A percentile compares a stretch with the other conserved stretches of the same genome.
phyloP scores from a whole-genome alignment of 148 eudicot genomes.

The Diospyros kaki region DNA sequence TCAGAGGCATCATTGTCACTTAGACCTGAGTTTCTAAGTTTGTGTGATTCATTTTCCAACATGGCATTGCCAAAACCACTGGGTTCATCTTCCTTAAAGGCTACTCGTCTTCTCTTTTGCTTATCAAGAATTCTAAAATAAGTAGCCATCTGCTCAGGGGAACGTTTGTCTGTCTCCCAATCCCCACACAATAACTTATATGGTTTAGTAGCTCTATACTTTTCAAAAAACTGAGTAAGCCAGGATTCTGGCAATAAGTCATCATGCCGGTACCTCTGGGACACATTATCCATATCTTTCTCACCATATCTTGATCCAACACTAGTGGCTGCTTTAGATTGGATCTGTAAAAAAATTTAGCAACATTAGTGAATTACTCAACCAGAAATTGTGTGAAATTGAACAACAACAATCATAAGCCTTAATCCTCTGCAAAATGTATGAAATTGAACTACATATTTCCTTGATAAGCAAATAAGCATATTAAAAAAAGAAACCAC shows the following conservation, averaged over 20 bases:
- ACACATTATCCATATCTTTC: slow-evolving; percentile 40
- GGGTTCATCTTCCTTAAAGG: slow-evolving; percentile 52
- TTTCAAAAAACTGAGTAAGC: slow-evolving; percentile 79
- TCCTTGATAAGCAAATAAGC: too few relatives aligned
- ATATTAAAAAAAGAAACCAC: too few relatives aligned
- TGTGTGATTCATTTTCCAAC: slow-evolving; percentile 35
- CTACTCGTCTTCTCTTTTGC: slow-evolving; percentile 79
- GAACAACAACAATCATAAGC: too few relatives aligned
- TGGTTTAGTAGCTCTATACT: slow-evolving; percentile 62
- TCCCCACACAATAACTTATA: slow-evolving; percentile 48
- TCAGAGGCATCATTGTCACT: slow-evolving; percentile 29
- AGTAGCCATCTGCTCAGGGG: slow-evolving; percentile 77
- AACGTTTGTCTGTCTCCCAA: slow-evolving; percentile 67
- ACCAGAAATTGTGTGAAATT: not conserved
- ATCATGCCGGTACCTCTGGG: slow-evolving; percentile 62
- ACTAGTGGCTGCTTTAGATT: slow-evolving; percentile 38
- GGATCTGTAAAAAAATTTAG: slow-evolving; percentile 36
- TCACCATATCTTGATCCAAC: slow-evolving; percentile 46
- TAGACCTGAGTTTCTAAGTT: slow-evolving; percentile 35
- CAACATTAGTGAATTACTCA: slow-evolving; percentile 1
- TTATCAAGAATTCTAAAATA: slow-evolving; percentile 69
- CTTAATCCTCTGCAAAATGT: too few relatives aligned
- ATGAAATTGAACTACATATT: too few relatives aligned
- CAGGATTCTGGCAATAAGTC: slow-evolving; percentile 77
- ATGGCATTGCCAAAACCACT: slow-evolving; percentile 38